Evolutionary conservation across 208 protist genomes (phyloP), one percentile per base, ranked within the genome.

Genomic region (Trypanosoma avium): DNA sequence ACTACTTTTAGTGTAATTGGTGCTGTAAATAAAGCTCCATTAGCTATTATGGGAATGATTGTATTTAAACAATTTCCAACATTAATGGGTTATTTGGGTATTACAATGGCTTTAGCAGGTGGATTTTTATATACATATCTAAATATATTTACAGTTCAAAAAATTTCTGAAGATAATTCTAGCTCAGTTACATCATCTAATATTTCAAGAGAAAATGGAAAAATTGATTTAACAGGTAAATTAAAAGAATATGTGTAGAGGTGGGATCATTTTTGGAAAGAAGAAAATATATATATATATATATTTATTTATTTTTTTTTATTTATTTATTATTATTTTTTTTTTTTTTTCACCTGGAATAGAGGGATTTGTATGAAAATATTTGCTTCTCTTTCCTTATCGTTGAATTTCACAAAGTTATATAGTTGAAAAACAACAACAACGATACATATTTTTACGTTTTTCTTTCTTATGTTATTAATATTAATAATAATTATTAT

Each of bases 1-100:
- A 97, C 88, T n/a, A 95, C 88, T 1, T 90, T 92, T 70, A 94
- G 85, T 62, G 88, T 97, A 22, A 61, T 88, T 33, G 92, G 92
- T 24, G 76, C 87, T 8, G 72, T 94, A 19, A 94, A 94, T 57
- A 94, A 95, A 59, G 76, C 93, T 10, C 92, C 92, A 7, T 54
- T 92, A n/a, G 66, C 84, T 21, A 73, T 97, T 45, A 43, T 94
- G 13, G 88, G 92, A 48, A 93, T 94, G 64, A 19, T 95, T 26
- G 59, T 93, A 21, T 97, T 97, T 62, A 53, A 76, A 15, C 88
- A 95, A 67, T 94, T 77, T 69, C 88, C 89, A n/a, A 75, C 75
- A 10, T 2, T 29, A 8, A 58, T 73, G 0, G 92, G 92, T 22
- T 93, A 91, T 55, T 3, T 86, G 8, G 88, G 89, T 17, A 85